Conservation (phyloP, 2,329 filamentous ascomycete genomes). For the Daldinia sp. region DNA sequence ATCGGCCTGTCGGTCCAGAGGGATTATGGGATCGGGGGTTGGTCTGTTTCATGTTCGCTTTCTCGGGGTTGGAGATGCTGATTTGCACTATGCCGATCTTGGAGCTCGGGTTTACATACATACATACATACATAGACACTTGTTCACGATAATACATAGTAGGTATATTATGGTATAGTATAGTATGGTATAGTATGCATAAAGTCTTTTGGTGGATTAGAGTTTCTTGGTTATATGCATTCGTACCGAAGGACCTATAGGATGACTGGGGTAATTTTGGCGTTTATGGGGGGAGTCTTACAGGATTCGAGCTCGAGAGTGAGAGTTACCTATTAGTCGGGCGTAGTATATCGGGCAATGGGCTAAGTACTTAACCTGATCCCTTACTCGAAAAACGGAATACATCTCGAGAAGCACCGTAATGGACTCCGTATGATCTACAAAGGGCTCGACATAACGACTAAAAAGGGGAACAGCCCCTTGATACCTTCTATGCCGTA, state of each 20-base stretch:
- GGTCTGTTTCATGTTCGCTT: slow-evolving; percentile 24
- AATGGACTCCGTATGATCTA: not conserved
- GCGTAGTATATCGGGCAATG: not conserved
- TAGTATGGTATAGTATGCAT: not conserved
- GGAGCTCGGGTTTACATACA: not conserved
- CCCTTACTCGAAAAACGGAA: not conserved
- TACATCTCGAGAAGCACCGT: not conserved
- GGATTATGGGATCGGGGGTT: slow-evolving; percentile 23
- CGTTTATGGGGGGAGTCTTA: not conserved
- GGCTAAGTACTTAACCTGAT: not conserved
- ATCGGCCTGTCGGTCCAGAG: not conserved
- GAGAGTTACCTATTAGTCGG: not conserved
- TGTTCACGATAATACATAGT: not conserved
- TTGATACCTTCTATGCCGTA: not conserved
- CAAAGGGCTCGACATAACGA: not conserved
- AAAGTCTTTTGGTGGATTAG: not conserved
- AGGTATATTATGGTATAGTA: no score
- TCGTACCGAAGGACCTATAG: not conserved
- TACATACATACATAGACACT: not conserved
- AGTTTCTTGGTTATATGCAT: not conserved
- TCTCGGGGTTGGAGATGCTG: slow-evolving; percentile 4
- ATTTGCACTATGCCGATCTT: slow-evolving; percentile 14
- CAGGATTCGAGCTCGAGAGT: not conserved
- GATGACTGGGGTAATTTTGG: not conserved
- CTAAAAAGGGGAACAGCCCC: not conserved